Conservation (phyloP, 2,329 filamentous ascomycete genomes). For the Xylaria sp. region DNA sequence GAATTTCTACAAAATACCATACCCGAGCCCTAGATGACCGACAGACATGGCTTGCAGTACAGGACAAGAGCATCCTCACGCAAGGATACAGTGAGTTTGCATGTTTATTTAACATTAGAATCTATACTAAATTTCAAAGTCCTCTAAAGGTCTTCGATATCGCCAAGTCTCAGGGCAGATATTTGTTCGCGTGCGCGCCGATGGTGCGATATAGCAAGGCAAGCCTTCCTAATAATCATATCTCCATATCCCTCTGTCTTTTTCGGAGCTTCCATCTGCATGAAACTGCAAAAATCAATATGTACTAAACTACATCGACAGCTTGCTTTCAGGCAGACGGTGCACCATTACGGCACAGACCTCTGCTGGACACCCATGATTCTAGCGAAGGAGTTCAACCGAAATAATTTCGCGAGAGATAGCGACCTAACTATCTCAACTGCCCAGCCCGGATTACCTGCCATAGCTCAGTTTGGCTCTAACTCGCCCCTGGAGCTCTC, state of each 20-base stretch:
- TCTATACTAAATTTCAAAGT: slow-evolving; percentile 44
- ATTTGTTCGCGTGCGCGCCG: slow-evolving; percentile 60
- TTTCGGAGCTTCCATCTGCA: background rate
- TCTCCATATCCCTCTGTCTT: background rate
- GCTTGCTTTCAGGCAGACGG: slow-evolving; percentile 75
- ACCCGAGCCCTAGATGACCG: slow-evolving; percentile 24
- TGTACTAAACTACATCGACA: slow-evolving; percentile 19
- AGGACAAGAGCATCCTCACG: slow-evolving; percentile 37
- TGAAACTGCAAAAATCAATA: background rate
- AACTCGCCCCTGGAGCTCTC: slow-evolving; percentile 71
- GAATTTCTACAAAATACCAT: slow-evolving; percentile 14
- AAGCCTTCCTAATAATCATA: background rate
- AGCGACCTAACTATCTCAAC: slow-evolving; percentile 74
- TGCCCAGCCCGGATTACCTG: slow-evolving; percentile 60
- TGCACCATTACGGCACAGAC: slow-evolving; percentile 72
- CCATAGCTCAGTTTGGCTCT: slow-evolving; percentile 75
- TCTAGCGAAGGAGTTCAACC: slow-evolving; percentile 75
- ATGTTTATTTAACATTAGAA: background rate
- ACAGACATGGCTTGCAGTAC: slow-evolving; percentile 40
- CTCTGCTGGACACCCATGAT: slow-evolving; percentile 80
- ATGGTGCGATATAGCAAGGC: slow-evolving; percentile 53
- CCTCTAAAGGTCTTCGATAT: slow-evolving; percentile 58
- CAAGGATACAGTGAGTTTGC: slow-evolving; percentile 44
- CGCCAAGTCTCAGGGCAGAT: slow-evolving; percentile 54
- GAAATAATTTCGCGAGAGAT: slow-evolving; percentile 68